These are phyloP conservation scores for Boechera retrofracta DNA, from an alignment of 345 rosid genomes.

Conservation along the genomic window DNA sequence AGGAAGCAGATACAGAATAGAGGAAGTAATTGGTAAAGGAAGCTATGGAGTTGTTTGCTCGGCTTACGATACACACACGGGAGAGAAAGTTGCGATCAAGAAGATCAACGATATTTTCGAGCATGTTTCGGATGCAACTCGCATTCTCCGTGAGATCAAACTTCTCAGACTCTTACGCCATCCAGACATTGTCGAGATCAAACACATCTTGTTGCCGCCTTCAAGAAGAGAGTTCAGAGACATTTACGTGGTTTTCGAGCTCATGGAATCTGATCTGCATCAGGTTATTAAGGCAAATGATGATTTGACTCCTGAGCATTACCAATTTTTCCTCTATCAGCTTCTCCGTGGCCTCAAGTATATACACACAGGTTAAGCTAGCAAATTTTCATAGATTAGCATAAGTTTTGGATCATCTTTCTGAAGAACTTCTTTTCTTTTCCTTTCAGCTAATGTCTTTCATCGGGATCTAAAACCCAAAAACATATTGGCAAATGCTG, in stretches of 20 bases:
- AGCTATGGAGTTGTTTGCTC: conserved; percentile 95
- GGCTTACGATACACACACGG: conserved; percentile 76
- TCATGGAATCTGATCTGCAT: conserved; percentile 92
- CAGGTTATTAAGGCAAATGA: conserved; percentile 96
- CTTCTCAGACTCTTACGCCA: conserved; percentile 86
- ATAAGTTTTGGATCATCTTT: conserved; percentile 1
- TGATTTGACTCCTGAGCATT: conserved; percentile 90
- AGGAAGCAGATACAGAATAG: conserved; percentile 85
- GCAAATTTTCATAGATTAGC: neutral
- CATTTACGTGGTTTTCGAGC: conserved; percentile 87
- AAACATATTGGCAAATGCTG: conserved; percentile 93
- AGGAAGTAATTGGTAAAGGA: conserved; percentile 95
- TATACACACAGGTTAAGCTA: conserved; percentile 83
- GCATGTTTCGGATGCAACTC: conserved; percentile 92
- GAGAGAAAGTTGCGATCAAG: conserved; percentile 90
- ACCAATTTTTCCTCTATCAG: conserved; percentile 91
- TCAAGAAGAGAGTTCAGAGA: conserved; percentile 88
- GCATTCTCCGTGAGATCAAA: conserved; percentile 90
- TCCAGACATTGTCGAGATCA: conserved; percentile 95
- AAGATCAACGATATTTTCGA: conserved; percentile 91
- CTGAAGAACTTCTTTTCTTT: neutral
- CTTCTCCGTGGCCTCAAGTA: conserved; percentile 94
- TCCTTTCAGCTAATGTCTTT: conserved; percentile 79
- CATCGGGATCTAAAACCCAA: conserved; percentile 95
- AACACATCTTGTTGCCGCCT: conserved; percentile 89